phyloP scores from a whole-genome alignment of 177 flowering plant species.

The Vitis hybrid region DNA sequence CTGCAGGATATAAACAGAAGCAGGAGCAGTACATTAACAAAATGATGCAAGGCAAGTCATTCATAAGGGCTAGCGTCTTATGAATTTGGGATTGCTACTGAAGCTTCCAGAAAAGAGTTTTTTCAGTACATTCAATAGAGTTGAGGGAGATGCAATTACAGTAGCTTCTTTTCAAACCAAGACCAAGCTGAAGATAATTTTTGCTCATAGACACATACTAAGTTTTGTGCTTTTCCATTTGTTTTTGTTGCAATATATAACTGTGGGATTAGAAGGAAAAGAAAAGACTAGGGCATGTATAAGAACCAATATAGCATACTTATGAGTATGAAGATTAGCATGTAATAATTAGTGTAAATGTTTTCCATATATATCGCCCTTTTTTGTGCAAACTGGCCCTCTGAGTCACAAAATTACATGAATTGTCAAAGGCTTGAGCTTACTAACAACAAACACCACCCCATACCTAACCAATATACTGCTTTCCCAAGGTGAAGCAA shows the following conservation, averaged over 20 bases:
- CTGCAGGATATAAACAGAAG: slow-evolving; percentile 2
- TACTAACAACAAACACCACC: too few relatives aligned
- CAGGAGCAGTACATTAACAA: not conserved
- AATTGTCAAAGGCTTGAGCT: not conserved
- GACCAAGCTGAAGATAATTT: slow-evolving; percentile 6
- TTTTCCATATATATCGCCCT: not conserved
- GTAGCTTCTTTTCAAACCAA: slow-evolving; percentile 13
- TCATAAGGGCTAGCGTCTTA: slow-evolving; percentile 5
- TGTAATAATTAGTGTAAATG: slow-evolving; percentile 13
- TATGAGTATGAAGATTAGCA: not conserved
- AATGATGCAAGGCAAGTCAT: slow-evolving; percentile 1
- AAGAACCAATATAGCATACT: slow-evolving; percentile 9
- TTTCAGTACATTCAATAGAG: too few relatives aligned
- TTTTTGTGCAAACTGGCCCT: slow-evolving; percentile 3
- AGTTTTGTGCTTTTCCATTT: slow-evolving; percentile 24
- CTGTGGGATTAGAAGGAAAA: not conserved
- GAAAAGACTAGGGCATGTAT: not conserved
- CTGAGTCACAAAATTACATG: not conserved
- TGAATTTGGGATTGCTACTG: slow-evolving; percentile 1
- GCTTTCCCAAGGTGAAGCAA: not conserved
- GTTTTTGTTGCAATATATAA: slow-evolving; percentile 8
- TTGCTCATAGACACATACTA: slow-evolving; percentile 9
- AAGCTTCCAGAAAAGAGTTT: too few relatives aligned
- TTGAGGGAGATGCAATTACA: slow-evolving; percentile 1
- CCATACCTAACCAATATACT: too few relatives aligned